Evolutionary conservation across 306 rosid genomes (phyloP).

Genomic region (Geum urbanum): DNA sequence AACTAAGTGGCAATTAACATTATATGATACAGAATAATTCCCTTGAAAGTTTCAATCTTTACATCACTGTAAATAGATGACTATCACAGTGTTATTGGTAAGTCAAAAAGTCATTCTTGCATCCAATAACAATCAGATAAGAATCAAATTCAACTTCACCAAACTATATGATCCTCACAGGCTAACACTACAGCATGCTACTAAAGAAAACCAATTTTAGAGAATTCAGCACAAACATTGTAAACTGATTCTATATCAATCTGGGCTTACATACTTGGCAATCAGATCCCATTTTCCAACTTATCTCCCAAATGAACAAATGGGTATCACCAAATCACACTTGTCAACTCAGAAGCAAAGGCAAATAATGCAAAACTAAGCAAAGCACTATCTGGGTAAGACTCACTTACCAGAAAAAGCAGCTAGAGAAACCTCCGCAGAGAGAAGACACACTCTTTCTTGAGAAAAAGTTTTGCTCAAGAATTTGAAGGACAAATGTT

Average conservation of each 20-base stretch:
- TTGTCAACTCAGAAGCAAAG: conserved; percentile 9
- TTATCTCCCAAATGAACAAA: conserved; percentile 8
- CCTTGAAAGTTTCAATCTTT: not conserved
- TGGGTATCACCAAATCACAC: conserved; percentile 17
- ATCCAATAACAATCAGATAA: not conserved
- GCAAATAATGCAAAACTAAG: conserved; percentile 16
- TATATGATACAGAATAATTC: conserved; percentile 7
- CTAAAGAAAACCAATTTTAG: not conserved
- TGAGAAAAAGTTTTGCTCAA: conserved; percentile 25
- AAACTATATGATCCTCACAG: not conserved
- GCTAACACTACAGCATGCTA: not conserved
- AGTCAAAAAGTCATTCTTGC: not conserved
- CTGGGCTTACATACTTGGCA: conserved; percentile 1
- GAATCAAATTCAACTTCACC: not conserved
- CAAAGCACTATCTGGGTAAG: conserved; percentile 30
- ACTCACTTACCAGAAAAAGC: conserved; percentile 44
- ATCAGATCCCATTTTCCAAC: conserved; percentile 14
- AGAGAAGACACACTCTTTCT: conserved; percentile 17
- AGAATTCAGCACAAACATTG: not conserved
- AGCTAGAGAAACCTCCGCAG: conserved; percentile 26
- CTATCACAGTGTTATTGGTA: not conserved
- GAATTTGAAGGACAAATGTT: conserved; percentile 31
- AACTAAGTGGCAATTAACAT: not conserved
- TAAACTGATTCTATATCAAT: conserved; percentile 12
- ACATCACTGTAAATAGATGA: not conserved